Percentiles rank a stretch among this genome's conserved stretches.
phyloP scores from a whole-genome alignment of 352 stramenopile genomes.

The Globisporangium cystogenes region DNA sequence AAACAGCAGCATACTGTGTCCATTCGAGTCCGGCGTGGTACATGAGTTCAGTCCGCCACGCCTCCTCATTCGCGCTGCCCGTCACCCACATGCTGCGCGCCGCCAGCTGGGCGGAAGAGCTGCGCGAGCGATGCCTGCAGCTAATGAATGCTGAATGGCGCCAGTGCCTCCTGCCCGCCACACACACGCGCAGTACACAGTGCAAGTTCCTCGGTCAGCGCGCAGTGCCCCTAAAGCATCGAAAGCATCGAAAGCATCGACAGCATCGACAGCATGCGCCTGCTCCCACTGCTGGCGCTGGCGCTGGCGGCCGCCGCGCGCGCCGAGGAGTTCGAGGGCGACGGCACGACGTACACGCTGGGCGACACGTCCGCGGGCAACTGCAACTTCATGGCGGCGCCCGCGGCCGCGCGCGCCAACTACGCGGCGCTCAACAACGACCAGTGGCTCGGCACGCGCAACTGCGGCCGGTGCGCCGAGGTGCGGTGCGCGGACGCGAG shows the following conservation, averaged over 20 bases:
- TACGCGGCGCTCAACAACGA: slow-evolving; percentile 68
- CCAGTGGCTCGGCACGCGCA: slow-evolving; percentile 48
- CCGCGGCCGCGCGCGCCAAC: slow-evolving; percentile 19
- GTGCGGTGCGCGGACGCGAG: slow-evolving; percentile 51
- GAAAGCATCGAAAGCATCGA: too few species aligned
- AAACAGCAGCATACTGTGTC: neutral
- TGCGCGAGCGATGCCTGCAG: neutral
- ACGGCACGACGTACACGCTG: slow-evolving; percentile 54
- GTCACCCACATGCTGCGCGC: too few species aligned
- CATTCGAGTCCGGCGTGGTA: neutral
- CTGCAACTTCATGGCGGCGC: slow-evolving; percentile 26
- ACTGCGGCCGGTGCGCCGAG: slow-evolving; percentile 65
- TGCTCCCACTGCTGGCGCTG: neutral
- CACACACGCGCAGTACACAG: neutral
- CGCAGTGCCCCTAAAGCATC: too few species aligned
- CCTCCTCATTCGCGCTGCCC: neutral
- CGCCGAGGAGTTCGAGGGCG: slow-evolving; percentile 29
- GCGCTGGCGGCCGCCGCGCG: neutral
- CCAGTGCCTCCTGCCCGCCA: neutral
- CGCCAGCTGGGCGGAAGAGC: neutral
- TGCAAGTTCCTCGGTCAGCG: neutral
- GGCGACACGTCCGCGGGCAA: slow-evolving; percentile 34
- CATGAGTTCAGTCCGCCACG: neutral
- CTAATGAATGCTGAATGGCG: neutral
- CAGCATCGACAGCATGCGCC: too few species aligned